A percentile compares a stretch with the other conserved stretches of the same genome.
Conservation (phyloP, 2,329 filamentous ascomycete species). For the Pleoardoris graminearum region DNA sequence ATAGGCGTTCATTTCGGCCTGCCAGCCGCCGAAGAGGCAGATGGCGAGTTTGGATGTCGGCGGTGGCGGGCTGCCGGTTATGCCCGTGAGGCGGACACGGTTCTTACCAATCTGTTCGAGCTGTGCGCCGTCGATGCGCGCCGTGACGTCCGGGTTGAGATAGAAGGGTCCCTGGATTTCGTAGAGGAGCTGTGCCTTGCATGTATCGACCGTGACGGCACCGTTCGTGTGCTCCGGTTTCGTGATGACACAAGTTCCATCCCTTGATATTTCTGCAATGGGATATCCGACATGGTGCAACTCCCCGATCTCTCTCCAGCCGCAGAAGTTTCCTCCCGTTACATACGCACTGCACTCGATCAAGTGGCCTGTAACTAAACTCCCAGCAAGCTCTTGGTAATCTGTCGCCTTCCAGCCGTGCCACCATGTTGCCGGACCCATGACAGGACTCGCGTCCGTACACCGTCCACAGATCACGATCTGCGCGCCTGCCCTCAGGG, state of each 20-base stretch:
- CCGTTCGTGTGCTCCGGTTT: no score
- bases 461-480: constrained; percentile 30
- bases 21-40: constrained; percentile 30
- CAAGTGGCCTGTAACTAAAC: constrained; percentile 51
- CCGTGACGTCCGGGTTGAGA: constrained; percentile 48
- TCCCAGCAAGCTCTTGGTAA: constrained; percentile 51
- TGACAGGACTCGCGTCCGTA: constrained; percentile 43
- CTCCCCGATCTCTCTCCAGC: no score
- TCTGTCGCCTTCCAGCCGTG: constrained; percentile 54
- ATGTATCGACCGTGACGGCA: no score
- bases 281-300: constrained; percentile 47
- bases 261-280: no score
- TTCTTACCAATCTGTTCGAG: constrained; percentile 35
- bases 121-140: constrained; percentile 39
- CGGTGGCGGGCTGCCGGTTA: constrained; percentile 32
- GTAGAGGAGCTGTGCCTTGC: constrained; percentile 50
- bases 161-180: constrained; percentile 50
- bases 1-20: constrained; percentile 22
- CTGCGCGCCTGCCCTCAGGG: constrained; percentile 35
- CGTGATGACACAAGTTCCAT: no score
- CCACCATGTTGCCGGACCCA: constrained; percentile 59
- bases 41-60: constrained; percentile 49
- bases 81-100: constrained; percentile 37
- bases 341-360: constrained; percentile 27
- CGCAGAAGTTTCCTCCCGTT: no score